Evolutionary conservation across 345 rosid genomes (phyloP).

Genomic region (Bretschneidera sinensis): DNA sequence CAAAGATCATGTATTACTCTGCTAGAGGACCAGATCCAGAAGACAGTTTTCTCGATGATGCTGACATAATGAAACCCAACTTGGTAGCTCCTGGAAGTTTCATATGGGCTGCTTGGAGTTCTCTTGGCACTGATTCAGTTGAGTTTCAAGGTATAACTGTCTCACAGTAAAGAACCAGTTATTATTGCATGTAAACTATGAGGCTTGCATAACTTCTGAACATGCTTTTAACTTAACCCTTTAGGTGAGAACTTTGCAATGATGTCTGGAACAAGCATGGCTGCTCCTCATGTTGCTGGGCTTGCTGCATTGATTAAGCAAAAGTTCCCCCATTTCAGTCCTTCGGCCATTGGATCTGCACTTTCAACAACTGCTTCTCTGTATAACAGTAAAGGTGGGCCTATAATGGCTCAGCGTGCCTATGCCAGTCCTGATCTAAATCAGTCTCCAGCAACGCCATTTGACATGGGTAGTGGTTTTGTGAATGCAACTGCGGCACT

Average conservation of each 20-base stretch:
- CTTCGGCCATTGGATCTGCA: conserved; percentile 86
- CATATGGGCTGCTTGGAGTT: conserved; percentile 99
- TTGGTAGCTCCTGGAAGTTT: conserved; percentile 85
- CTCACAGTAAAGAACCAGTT: background rate
- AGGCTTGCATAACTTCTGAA: conserved; percentile 1
- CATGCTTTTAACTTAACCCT: conserved; percentile 6
- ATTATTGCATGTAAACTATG: background rate
- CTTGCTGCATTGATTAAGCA: conserved; percentile 87
- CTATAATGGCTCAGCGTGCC: conserved; percentile 90
- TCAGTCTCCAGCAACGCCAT: conserved; percentile 87
- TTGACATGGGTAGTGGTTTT: conserved; percentile 95
- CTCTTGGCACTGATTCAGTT: conserved; percentile 72
- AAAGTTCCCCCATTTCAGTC: conserved; percentile 65
- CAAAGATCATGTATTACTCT: conserved; percentile 83
- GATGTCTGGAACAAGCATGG: conserved; percentile 99
- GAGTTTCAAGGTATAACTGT: conserved; percentile 69
- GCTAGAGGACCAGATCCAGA: conserved; percentile 98
- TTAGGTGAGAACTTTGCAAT: conserved; percentile 88
- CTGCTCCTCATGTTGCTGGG: conserved; percentile 97
- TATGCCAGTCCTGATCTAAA: conserved; percentile 73
- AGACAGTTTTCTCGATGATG: conserved; percentile 59
- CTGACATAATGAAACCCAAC: conserved; percentile 88
- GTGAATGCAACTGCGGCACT: conserved; percentile 88
- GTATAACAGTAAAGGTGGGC: conserved; percentile 59
- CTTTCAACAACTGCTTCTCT: conserved; percentile 75